Base-by-base conservation (phyloP, 495 filamentous ascomycete species). In the Hypomontagnella monticulosa region DNA sequence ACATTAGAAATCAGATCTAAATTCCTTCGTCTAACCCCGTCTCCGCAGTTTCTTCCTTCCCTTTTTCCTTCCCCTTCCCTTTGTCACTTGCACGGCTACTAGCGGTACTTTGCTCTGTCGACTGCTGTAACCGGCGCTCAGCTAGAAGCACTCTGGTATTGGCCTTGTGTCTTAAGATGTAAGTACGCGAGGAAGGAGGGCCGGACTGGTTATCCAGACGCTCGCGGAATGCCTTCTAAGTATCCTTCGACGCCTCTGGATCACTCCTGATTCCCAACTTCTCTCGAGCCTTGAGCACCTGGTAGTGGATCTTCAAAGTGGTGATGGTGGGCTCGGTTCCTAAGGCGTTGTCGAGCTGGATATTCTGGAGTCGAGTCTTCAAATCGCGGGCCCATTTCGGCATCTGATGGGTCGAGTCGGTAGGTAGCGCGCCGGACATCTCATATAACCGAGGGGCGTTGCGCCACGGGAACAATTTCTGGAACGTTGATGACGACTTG, bases 361-460 rank as follows among this genome's bases (percentile, higher is more conserved):
- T 16, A 4, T 15, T 41, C 33, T 44, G 33, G 19, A 49, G 7
- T 7, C 12, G 8, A 5, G 36, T 19, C 18, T 42, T 57, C 16
- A 63, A 7, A 9, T 44, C 38, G 12, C 30, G 16, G 37, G 37
- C 11, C 32, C 37, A 36, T 0, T 37, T 15, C 9, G 36, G 37
- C 4, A 14, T 42, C 60, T 44, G 51, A 27, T 10, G 18, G 0
- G 36, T 4, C 3, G 15, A 27, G 20, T 32, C 46, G 14, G 11
- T 15, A 1, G 46, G 40, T 11, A 65, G 42, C 11, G 48, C 50
- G 5, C 55, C 62, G 4, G 62, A 54, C 55, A 66, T 66, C 53
- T 40, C 16, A 14, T 44, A 36, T 33, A 10, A 32, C 6, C 14
- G 12, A 2, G 4, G n/a, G 11, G 19, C 33, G 12, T 33, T 34